Evolutionary conservation across 768 basidiomycete species (phyloP).

Genomic region (Cystofilobasidium bisporidii): DNA sequence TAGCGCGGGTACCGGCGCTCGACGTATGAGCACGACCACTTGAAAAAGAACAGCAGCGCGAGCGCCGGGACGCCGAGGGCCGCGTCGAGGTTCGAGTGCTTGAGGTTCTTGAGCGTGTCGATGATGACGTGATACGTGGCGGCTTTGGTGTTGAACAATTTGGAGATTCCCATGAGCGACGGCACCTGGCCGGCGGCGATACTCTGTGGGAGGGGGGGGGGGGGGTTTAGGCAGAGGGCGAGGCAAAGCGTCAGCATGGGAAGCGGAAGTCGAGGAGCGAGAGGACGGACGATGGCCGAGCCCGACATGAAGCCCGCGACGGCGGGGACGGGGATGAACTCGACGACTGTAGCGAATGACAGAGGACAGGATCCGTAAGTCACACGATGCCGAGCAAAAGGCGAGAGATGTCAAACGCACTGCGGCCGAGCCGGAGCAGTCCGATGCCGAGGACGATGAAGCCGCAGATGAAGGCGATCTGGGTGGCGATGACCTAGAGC

Average conservation of each 20-base stretch:
- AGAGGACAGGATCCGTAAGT: no score
- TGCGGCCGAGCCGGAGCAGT: slow-evolving; percentile 78
- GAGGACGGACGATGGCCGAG: slow-evolving; percentile 48
- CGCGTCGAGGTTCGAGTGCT: slow-evolving; percentile 63
- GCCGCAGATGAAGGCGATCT: slow-evolving; percentile 63
- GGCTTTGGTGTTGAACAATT: slow-evolving; percentile 47
- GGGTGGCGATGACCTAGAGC: slow-evolving; percentile 78
- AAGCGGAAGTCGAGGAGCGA: no score
- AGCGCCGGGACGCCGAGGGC: slow-evolving; percentile 80
- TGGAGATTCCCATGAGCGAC: slow-evolving; percentile 66
- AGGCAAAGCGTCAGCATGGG: no score
- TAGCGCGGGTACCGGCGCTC: slow-evolving; percentile 34
- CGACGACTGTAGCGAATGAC: slow-evolving; percentile 51
- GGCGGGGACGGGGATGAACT: slow-evolving; percentile 63
- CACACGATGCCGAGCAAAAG: no score
- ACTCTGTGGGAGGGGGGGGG: no score
- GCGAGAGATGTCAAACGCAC: no score
- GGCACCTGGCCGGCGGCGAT: slow-evolving; percentile 84
- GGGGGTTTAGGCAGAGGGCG: no score
- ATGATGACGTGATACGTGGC: slow-evolving; percentile 24
- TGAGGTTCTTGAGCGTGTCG: slow-evolving; percentile 78
- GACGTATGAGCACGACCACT: slow-evolving; percentile 36
- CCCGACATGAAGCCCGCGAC: slow-evolving; percentile 74
- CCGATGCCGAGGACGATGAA: slow-evolving; percentile 83
- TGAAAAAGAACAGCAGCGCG: slow-evolving; percentile 41